Evolutionary conservation across 805 yeast species (phyloP).

Genomic region (Starmera dryadoides): DNA sequence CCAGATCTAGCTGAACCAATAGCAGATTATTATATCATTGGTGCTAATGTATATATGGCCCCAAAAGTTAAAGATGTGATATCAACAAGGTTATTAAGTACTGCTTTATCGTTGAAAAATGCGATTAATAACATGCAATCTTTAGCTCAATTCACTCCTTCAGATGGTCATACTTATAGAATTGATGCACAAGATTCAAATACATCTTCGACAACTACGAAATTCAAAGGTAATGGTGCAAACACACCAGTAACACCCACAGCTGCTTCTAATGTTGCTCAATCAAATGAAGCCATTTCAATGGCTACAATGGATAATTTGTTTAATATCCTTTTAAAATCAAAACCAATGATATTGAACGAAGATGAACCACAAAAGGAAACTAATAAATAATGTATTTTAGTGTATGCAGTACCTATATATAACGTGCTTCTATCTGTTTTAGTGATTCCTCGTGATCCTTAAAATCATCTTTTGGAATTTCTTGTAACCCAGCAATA

Average conservation of each 20-base stretch:
- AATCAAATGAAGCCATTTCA: conserved; percentile 6
- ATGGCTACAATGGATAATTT: conserved; percentile 18
- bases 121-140: conserved; percentile 40
- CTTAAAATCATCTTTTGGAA: neutral
- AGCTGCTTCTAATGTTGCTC: conserved; percentile 2
- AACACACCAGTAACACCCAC: conserved; percentile 18
- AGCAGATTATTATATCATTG: conserved; percentile 81
- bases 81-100: conserved; percentile 48
- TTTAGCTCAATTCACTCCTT: conserved; percentile 49
- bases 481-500: neutral
- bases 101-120: conserved; percentile 29
- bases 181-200: conserved; percentile 5
- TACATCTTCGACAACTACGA: conserved; percentile 13
- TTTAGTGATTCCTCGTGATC: too few relatives aligned
- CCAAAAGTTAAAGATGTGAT: conserved; percentile 70
- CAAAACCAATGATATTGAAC: conserved; percentile 13
- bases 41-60: conserved; percentile 89
- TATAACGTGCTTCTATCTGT: neutral
- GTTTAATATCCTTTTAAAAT: conserved; percentile 16
- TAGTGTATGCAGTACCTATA: too few relatives aligned
- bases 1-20: conserved; percentile 45
- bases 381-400: neutral
- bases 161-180: conserved; percentile 49
- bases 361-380: conserved; percentile 1
- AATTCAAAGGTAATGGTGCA: conserved; percentile 19